Evolutionary conservation across 1,284 basidiomycete species (phyloP), one percentile per base, ranked within the genome.

Genomic region (Salmacisia buchloeana): DNA sequence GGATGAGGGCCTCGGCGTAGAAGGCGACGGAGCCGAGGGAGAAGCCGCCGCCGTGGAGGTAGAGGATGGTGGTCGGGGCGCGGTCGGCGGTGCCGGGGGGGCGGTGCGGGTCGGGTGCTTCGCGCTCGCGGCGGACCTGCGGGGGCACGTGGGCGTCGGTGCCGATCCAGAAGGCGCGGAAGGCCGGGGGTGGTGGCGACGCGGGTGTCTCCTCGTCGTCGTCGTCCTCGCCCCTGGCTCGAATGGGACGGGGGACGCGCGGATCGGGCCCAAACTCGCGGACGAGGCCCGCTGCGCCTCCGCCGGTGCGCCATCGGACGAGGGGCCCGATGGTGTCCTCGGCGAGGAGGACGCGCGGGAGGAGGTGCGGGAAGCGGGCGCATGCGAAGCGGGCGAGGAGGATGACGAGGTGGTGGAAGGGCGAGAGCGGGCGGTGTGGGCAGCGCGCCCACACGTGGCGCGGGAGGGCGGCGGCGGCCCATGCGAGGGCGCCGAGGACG

Each of bases 1-100:
- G 72, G 25, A 79, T 68, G 18, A 79, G 72, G 0, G 75, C 71
- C 57, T 79, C 77, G 27, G 76, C 73, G 60, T 79, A 79, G 54
- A 79, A 75, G 7, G 77, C 77, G 23, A 78, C 76, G 31, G 72
- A 75, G 62, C 76, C 77, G 13, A 77, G 69, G 10, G 74, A 72
- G 66, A 79, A 79, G 27, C 77, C 77, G 29, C 77, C 77, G 31
- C 77, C 77, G 57, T 79, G 77, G 15, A 79, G 66, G 49, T 76
- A 78, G 25, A 74, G 66, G 18, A 79, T 63, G 2, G 75, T 77
- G 2, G 72, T 68, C 5, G 74, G 71, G 2, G 63, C 60, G 31
- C 60, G 49, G 21, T 31, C 56, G 9, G 49, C 29, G 13, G 43
- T 27, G 2, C 58, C 43, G 18, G 25, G 39, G 7, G 39, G 45